phyloP scores from a whole-genome alignment of 2,329 filamentous ascomycete genomes.

The Xylaria sp. region DNA sequence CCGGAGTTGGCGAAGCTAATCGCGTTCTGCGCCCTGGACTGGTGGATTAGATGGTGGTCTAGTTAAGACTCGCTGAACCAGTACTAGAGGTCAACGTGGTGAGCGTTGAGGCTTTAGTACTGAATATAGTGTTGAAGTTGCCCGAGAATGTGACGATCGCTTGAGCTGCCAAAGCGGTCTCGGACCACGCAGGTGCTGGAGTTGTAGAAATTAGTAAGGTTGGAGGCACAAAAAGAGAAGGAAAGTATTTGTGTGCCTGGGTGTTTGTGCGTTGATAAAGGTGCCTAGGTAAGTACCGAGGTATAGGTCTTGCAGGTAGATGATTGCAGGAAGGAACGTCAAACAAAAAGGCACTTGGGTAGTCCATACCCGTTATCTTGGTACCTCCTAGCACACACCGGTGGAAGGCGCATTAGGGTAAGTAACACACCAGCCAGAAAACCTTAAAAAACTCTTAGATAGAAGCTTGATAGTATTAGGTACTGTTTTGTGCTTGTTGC shows the following conservation, averaged over 20 bases:
- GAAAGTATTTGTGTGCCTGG: background rate
- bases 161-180: background rate
- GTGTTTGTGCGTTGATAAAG: background rate
- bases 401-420: background rate
- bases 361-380: background rate
- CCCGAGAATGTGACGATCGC: background rate
- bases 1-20: background rate
- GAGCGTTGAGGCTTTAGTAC: background rate
- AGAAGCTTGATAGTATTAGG: no score
- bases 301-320: background rate
- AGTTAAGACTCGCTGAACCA: background rate
- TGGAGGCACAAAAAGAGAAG: background rate
- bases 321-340: background rate
- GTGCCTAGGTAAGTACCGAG: background rate
- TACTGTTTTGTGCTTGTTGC: background rate
- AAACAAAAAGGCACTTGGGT: constrained; percentile 1
- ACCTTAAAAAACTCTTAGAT: background rate
- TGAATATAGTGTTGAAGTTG: background rate
- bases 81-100: background rate
- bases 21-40: background rate
- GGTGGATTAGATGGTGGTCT: background rate
- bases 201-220: background rate
- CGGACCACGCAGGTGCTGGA: background rate
- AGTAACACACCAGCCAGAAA: background rate
- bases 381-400: background rate